A percentile compares a stretch with the other conserved stretches of the same genome.
These are phyloP conservation scores for Linnemannia schmuckeri DNA, from an alignment of 192 early-diverging fungal genomes.

Conservation along the genomic window DNA sequence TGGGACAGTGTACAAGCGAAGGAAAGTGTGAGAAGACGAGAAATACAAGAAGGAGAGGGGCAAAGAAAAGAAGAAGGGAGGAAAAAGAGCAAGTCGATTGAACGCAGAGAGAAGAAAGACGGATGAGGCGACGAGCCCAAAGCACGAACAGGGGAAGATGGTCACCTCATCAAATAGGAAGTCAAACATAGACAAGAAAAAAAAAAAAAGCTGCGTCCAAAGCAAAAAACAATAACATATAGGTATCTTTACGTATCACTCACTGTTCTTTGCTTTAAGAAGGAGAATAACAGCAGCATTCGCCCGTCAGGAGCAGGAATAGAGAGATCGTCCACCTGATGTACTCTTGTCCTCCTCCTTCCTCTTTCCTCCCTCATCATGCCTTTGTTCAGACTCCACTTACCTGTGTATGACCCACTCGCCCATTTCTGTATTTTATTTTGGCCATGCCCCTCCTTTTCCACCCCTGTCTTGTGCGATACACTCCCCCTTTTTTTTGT, in stretches of 20 bases:
- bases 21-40: background rate
- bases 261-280: background rate
- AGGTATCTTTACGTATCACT: background rate
- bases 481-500: background rate
- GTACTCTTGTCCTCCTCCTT: background rate
- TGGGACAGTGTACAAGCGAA: background rate
- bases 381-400: no score
- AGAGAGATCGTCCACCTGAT: background rate
- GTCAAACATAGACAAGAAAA: background rate
- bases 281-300: no score
- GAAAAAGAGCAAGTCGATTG: background rate
- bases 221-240: no score
- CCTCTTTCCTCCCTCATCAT: no score
- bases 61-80: background rate
- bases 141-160: background rate
- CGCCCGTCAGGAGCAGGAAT: background rate
- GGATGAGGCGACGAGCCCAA: background rate
- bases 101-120: background rate
- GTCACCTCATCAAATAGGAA: background rate
- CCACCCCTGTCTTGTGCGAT: background rate
- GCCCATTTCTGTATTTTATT: background rate
- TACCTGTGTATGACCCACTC: background rate
- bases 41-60: background rate
- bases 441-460: conserved; percentile 1
- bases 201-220: background rate